Percentiles rank a stretch among this genome's conserved stretches.
Conservation (phyloP, 306 rosid species). For the Datisca glomerata region DNA sequence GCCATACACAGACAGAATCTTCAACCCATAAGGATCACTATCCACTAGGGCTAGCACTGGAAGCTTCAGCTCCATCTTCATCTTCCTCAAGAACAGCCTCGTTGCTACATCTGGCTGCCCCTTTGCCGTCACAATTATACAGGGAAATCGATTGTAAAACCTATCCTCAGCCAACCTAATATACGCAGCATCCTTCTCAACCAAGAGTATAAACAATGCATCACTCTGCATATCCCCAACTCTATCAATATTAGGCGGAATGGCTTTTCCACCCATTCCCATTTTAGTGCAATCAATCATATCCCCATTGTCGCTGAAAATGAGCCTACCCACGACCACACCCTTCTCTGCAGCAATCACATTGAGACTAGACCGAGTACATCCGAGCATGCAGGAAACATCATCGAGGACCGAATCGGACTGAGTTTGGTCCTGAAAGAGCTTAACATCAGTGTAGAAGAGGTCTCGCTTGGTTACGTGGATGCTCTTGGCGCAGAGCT, state of each 20-base stretch:
- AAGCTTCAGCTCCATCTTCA: conserved; percentile 80
- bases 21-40: conserved; percentile 86
- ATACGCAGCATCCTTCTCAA: conserved; percentile 92
- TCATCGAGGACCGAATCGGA: conserved; percentile 83
- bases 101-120: conserved; percentile 93
- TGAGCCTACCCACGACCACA: conserved; percentile 76
- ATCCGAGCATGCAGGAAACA: conserved; percentile 76
- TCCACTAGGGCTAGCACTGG: conserved; percentile 86
- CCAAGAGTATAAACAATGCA: conserved; percentile 72
- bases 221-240: conserved; percentile 94
- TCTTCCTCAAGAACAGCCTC: conserved; percentile 74
- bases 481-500: conserved; percentile 62
- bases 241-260: conserved; percentile 80
- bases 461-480: conserved; percentile 95
- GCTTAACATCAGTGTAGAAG: conserved; percentile 86
- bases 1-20: conserved; percentile 78
- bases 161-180: conserved; percentile 86
- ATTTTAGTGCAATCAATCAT: conserved; percentile 91
- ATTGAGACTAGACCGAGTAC: conserved; percentile 78
- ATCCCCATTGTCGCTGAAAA: conserved; percentile 90
- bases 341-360: conserved; percentile 88
- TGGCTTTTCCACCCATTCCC: conserved; percentile 96
- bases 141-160: conserved; percentile 78
- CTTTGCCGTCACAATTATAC: conserved; percentile 67
- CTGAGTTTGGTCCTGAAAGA: conserved; percentile 80